Conservation (phyloP, 305 asterid genomes). For the Fraxinus latifolia region DNA sequence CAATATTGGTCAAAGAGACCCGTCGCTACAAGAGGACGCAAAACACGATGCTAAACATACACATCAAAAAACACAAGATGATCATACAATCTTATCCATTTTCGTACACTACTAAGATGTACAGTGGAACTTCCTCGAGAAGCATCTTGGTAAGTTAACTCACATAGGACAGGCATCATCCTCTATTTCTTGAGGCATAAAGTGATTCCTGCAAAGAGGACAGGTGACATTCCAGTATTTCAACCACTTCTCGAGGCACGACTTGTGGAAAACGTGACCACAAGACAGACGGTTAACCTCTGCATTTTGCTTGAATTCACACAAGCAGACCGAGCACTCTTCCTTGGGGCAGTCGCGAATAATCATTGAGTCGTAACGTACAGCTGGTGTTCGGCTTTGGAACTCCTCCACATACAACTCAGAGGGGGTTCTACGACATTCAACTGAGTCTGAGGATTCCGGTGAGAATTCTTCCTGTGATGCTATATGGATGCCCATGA, state of each 20-base stretch:
- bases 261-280: slow-evolving; percentile 84
- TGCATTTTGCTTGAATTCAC: slow-evolving; percentile 59
- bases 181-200: slow-evolving; percentile 65
- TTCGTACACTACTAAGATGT: slow-evolving; percentile 39
- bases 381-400: slow-evolving; percentile 56
- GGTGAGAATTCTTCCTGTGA: slow-evolving; percentile 64
- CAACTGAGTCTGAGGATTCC: slow-evolving; percentile 46
- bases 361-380: slow-evolving; percentile 56
- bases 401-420: slow-evolving; percentile 78
- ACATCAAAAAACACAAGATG: neutral
- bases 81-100: slow-evolving; percentile 6
- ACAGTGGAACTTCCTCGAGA: slow-evolving; percentile 19
- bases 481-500: slow-evolving; percentile 66
- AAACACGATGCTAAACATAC: slow-evolving; percentile 23
- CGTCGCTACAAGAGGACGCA: slow-evolving; percentile 80
- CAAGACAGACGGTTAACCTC: slow-evolving; percentile 75
- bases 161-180: slow-evolving; percentile 81
- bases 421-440: slow-evolving; percentile 47
- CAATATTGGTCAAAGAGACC: slow-evolving; percentile 47
- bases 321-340: slow-evolving; percentile 83
- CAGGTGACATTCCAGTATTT: slow-evolving; percentile 83
- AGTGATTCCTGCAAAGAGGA: slow-evolving; percentile 86
- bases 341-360: slow-evolving; percentile 31
- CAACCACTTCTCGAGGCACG: slow-evolving; percentile 86
- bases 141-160: neutral